These are phyloP conservation scores for Mortierella sp. DNA, from an alignment of 371 early-diverging fungal genomes.

Conservation along the genomic window DNA sequence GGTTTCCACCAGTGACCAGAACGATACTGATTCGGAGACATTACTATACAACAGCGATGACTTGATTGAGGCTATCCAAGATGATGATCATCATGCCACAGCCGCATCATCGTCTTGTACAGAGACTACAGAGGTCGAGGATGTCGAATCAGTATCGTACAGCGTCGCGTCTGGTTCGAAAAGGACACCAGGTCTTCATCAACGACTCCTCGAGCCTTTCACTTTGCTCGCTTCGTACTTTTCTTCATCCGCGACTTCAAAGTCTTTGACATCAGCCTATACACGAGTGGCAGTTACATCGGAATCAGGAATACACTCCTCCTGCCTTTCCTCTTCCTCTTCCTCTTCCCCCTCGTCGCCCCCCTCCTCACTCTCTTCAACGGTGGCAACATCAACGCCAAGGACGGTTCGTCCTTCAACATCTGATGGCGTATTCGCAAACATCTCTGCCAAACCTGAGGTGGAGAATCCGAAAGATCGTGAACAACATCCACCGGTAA, in stretches of 20 bases:
- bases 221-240: no score
- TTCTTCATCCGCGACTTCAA: no score
- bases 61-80: background rate
- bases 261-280: no score
- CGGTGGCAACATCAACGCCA: background rate
- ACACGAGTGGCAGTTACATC: no score
- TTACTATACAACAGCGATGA: background rate
- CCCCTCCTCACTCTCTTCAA: background rate
- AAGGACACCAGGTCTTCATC: no score
- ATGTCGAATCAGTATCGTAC: no score
- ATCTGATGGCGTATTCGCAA: constrained; percentile 65
- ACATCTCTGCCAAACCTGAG: constrained; percentile 67
- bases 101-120: constrained; percentile 14
- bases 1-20: constrained; percentile 3
- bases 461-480: constrained; percentile 48
- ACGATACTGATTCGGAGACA: background rate
- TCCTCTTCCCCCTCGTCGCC: constrained; percentile 3
- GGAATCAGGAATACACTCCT: background rate
- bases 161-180: no score
- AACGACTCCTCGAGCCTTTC: no score
- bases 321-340: background rate
- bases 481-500: constrained; percentile 59
- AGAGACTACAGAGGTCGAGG: background rate
- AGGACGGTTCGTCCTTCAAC: constrained; percentile 2
- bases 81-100: background rate